A percentile compares a stretch with the other conserved stretches of the same genome.
Conservation (phyloP, 176 grass and related monocot species). For the Avena atlantica region DNA sequence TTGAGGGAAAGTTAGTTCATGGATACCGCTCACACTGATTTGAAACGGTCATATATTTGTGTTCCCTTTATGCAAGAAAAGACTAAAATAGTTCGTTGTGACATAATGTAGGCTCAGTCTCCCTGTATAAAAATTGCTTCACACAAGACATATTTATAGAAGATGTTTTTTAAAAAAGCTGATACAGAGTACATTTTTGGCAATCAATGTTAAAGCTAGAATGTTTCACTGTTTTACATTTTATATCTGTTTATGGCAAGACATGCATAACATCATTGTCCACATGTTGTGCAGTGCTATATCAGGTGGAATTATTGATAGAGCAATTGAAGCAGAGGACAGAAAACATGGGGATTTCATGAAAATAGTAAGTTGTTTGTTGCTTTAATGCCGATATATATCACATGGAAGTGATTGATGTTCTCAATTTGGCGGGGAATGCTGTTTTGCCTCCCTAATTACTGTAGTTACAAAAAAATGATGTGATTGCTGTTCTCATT, state of each 20-base stretch:
- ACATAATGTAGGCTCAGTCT: background rate
- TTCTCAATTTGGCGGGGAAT: background rate
- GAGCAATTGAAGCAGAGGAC: conserved; percentile 77
- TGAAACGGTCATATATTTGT: background rate
- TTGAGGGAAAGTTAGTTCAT: conserved; percentile 7
- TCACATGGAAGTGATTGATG: background rate
- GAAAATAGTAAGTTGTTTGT: conserved; percentile 63
- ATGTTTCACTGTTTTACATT: background rate
- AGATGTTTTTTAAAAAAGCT: background rate
- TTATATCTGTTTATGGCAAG: conserved; percentile 1
- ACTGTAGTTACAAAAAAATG: background rate
- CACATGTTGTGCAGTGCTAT: conserved; percentile 53
- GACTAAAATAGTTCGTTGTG: background rate
- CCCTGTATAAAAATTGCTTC: background rate
- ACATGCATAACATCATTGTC: background rate
- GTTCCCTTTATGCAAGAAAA: background rate
- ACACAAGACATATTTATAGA: conserved; percentile 11
- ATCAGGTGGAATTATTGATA: conserved; percentile 76
- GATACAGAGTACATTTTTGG: background rate
- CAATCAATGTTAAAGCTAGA: background rate
- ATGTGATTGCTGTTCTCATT: background rate
- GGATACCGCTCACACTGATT: background rate
- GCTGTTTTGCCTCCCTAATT: conserved; percentile 30
- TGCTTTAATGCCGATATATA: background rate
- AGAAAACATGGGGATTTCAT: conserved; percentile 77